Evolutionary conservation across 352 stramenopile genomes (phyloP).

Genomic region (Phytopythium aichiense): DNA sequence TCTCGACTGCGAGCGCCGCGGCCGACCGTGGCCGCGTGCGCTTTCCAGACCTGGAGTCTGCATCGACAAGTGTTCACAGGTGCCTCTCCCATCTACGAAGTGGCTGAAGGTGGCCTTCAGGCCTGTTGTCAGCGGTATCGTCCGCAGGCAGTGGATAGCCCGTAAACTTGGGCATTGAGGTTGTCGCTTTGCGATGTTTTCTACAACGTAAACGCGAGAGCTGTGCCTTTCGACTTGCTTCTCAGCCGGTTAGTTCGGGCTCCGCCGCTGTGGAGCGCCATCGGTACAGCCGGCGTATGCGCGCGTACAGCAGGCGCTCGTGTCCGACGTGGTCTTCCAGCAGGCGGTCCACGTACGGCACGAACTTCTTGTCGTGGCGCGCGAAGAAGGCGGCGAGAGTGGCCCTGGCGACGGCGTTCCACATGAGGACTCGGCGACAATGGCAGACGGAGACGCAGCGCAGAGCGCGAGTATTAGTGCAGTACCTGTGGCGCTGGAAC

Average conservation of each 20-base stretch:
- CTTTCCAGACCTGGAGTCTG: too few relatives aligned
- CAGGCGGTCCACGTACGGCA: conserved; percentile 30
- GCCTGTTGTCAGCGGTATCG: too few relatives aligned
- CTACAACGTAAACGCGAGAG: too few relatives aligned
- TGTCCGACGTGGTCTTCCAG: conserved; percentile 52
- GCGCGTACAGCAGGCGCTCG: conserved; percentile 45
- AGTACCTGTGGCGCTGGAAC: conserved; percentile 31
- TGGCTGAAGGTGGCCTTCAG: too few relatives aligned
- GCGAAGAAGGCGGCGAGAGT: conserved; percentile 42
- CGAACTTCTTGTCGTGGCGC: conserved; percentile 39
- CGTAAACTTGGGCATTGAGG: too few relatives aligned
- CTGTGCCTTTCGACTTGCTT: too few relatives aligned
- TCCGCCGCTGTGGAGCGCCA: neutral
- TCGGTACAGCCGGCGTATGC: conserved; percentile 40
- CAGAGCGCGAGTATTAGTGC: neutral
- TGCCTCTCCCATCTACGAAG: too few relatives aligned
- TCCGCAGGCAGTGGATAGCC: too few relatives aligned
- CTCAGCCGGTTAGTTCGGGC: neutral
- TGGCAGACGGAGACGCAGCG: neutral
- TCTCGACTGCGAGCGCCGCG: too few relatives aligned
- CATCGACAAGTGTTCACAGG: too few relatives aligned
- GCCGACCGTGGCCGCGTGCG: too few relatives aligned
- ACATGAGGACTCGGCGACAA: neutral
- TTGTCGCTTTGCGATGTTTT: too few relatives aligned
- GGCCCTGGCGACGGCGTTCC: conserved; percentile 7